Base-by-base conservation (phyloP, 805 yeast genomes). In the Lipomyces sp. region DNA sequence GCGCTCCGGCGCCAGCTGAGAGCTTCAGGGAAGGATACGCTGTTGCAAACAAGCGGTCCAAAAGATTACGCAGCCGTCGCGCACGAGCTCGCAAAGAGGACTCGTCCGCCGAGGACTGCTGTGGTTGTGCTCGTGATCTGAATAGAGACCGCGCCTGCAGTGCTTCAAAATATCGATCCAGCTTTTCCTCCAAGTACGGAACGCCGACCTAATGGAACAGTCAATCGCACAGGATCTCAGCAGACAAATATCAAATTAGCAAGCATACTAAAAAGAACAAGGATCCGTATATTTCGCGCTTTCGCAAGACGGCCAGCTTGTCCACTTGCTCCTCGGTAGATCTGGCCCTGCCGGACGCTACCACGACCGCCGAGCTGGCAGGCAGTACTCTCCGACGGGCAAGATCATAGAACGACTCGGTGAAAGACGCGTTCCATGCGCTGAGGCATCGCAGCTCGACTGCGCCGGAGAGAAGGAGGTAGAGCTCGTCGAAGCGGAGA, bases 331-430 rank as follows among this genome's bases (percentile, higher is more conserved):
- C 26, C 41, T 39, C 40, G 11, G 58, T 56, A 13, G 64, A 63
- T 10, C 55, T 57, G 42, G 61, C 53, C 45, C 68, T 66, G 11
- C 43, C 53, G 21, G 57, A 38, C n/a, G 54, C 63, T 1, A 63
- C 57, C 4, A 51, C 44, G 16, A 62, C 55, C 14, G 70, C 56
- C 14, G 64, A 60, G 16, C 46, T 54, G 11, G 64, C 55, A 1
- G 69, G 58, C 22, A 73, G 63, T 32, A 57, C 57, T 3, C 66
- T 59, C 6, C 77, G 76, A 42, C 95, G 73, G 63, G 88, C 88
- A 57, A 91, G 69, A 1, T 97, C 98, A 64, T 91, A 91, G 64
- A 91, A 91, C 63, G 86, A 85, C 66, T 91, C 97, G 0, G 95
- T 87, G 62, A 91, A 87, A 2, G 93, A 80, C 0, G 95, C 80